Conservation (phyloP, 768 basidiomycete species). For the Paxillus rubicundulus region DNA sequence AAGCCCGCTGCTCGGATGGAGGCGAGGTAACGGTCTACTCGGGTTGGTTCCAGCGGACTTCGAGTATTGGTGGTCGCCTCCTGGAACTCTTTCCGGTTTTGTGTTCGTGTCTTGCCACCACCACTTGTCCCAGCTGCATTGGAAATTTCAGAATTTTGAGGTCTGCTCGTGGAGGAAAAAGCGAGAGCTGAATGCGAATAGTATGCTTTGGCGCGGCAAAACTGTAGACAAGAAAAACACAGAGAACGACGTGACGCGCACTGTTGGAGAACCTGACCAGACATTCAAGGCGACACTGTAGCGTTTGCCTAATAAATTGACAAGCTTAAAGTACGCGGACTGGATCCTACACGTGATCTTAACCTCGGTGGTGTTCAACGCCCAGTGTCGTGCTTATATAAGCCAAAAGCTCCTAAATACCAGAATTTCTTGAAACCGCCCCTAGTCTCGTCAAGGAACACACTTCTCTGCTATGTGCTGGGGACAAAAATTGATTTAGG, state of each 20-base stretch:
- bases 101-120: not conserved
- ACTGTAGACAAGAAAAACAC: constrained; percentile 14
- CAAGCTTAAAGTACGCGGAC: no score
- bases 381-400: no score
- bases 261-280: constrained; percentile 15
- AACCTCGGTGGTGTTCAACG: no score
- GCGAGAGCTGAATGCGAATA: constrained; percentile 26
- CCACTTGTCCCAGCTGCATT: not conserved
- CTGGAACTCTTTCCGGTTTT: constrained; percentile 2
- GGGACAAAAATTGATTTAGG: no score
- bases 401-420: no score
- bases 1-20: constrained; percentile 44
- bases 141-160: constrained; percentile 6
- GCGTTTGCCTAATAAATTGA: no score
- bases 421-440: no score
- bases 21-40: constrained; percentile 57
- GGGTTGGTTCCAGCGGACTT: constrained; percentile 41
- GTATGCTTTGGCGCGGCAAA: constrained; percentile 17
- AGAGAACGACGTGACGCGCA: constrained; percentile 14
- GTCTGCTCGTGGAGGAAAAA: constrained; percentile 3
- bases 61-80: constrained; percentile 1
- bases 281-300: constrained; percentile 18
- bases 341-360: constrained; percentile 16
- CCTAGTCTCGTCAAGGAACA: no score
- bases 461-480: no score